Evolutionary conservation across 495 filamentous ascomycete genomes (phyloP).

Genomic region (Penicillium alfredii): DNA sequence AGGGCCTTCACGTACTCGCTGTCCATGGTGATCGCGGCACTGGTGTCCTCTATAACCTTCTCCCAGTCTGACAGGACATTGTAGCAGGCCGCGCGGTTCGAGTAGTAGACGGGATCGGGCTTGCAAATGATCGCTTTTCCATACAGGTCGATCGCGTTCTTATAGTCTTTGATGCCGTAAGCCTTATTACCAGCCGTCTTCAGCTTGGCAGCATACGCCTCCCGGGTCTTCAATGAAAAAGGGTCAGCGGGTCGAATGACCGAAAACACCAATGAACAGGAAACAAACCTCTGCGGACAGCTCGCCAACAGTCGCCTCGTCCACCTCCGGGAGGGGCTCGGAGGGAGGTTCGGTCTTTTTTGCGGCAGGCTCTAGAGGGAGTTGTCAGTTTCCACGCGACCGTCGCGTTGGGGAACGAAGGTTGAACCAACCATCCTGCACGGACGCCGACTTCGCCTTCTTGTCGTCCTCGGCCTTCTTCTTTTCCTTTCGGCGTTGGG

Average conservation of each 20-base stretch:
- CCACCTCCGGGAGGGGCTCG: conserved; percentile 80
- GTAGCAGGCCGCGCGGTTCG: conserved; percentile 95
- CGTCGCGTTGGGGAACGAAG: conserved; percentile 3
- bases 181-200: conserved; percentile 97
- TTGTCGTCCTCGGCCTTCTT: conserved; percentile 68
- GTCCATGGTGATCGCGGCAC: conserved; percentile 84
- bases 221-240: conserved; percentile 50
- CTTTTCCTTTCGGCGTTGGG: conserved; percentile 52
- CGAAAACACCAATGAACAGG: conserved; percentile 2
- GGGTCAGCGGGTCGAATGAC: no score
- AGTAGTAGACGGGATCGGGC: conserved; percentile 96
- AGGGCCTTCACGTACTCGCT: conserved; percentile 96
- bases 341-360: conserved; percentile 56
- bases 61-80: conserved; percentile 89
- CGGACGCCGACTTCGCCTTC: conserved; percentile 46
- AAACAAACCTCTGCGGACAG: conserved; percentile 60
- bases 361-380: conserved; percentile 31
- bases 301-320: conserved; percentile 64
- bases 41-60: conserved; percentile 95
- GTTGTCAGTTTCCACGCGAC: conserved; percentile 21
- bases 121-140: conserved; percentile 94
- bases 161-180: conserved; percentile 87
- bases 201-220: conserved; percentile 80
- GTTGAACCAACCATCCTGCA: conserved; percentile 37
- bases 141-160: conserved; percentile 87